phyloP scores from a whole-genome alignment of 1,284 basidiomycete genomes.

The Naganishia sp. region DNA sequence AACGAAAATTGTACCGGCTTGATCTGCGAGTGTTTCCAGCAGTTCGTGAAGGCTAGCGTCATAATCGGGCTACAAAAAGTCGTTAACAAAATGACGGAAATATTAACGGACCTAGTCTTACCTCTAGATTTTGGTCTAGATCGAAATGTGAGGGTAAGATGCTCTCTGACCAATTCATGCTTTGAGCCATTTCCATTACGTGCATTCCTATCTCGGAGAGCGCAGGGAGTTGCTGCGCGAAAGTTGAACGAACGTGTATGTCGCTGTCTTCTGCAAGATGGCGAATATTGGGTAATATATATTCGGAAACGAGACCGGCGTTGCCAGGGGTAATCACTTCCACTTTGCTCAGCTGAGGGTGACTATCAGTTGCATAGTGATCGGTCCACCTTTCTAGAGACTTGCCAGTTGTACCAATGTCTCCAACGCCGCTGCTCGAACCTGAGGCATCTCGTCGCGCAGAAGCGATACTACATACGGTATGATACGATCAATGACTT shows the following conservation, averaged over 20 bases:
- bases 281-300: slow-evolving; percentile 86
- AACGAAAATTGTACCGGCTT: slow-evolving; percentile 69
- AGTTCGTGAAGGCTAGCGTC: slow-evolving; percentile 82
- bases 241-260: slow-evolving; percentile 82
- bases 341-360: slow-evolving; percentile 72
- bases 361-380: not conserved
- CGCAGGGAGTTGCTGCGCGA: slow-evolving; percentile 81
- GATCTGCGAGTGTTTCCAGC: slow-evolving; percentile 81
- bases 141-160: slow-evolving; percentile 69
- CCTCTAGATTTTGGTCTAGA: slow-evolving; percentile 73
- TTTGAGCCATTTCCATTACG: slow-evolving; percentile 85
- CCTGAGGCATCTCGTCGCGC: slow-evolving; percentile 77
- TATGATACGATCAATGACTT: slow-evolving; percentile 88
- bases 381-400: slow-evolving; percentile 29
- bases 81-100: slow-evolving; percentile 15
- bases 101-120: slow-evolving; percentile 43
- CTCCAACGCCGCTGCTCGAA: slow-evolving; percentile 75
- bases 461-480: slow-evolving; percentile 88
- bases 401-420: slow-evolving; percentile 81
- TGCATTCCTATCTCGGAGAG: slow-evolving; percentile 74
- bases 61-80: slow-evolving; percentile 69
- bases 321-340: slow-evolving; percentile 88
- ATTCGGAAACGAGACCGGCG: slow-evolving; percentile 81
- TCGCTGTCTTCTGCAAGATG: slow-evolving; percentile 80
- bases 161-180: slow-evolving; percentile 78